Evolutionary conservation across 805 yeast species (phyloP), one percentile per base, ranked within the genome.

Genomic region (Kuraishia piskuri): DNA sequence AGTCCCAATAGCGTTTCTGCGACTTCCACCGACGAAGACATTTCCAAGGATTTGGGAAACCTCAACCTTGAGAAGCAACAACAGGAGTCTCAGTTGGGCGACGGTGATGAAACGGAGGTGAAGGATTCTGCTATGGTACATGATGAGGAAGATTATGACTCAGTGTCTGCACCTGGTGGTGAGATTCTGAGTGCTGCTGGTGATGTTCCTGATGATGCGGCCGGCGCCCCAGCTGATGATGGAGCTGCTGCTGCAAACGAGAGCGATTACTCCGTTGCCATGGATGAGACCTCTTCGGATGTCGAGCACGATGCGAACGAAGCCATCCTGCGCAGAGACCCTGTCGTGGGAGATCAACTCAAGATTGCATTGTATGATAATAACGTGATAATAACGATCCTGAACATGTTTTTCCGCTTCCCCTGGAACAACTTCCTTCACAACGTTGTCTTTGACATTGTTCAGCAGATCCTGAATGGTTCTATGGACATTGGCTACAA

Each of bases 391-490:
- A 71, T 80, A 21, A 78, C 81, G 22, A 83, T 91, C n/a, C 70
- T 90, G 23, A 69, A 77, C 21, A 81, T 87, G 77, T 89, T 94
- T 63, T 84, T 91, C 68, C 73, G 78, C 56, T 90, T 84, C 68
- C 97, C 98, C 6, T 94, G 98, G 98, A 94, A 94, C 67, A 94
- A 94, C 65, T 94, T 94, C 64, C 79, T 94, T 74, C 99, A 94
- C 68, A 94, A 92, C 63, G 99, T 94, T 54, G 96, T 94, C 8
- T 94, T 92, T 74, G 99, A 94, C 69, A 82, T 94, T 57, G 86
- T 94, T 31, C 99, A 94, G 68, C 99, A 94, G 67, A 83, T 94
- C 20, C 79, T 94, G 66, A 90, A 90, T 67, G 98, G 96, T 1
- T 79, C 85, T 47, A 79, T 85, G 76, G 92, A 88, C 58, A 80